Conservation (phyloP, 768 basidiomycete species). For the Coprinopsis cinerea region DNA sequence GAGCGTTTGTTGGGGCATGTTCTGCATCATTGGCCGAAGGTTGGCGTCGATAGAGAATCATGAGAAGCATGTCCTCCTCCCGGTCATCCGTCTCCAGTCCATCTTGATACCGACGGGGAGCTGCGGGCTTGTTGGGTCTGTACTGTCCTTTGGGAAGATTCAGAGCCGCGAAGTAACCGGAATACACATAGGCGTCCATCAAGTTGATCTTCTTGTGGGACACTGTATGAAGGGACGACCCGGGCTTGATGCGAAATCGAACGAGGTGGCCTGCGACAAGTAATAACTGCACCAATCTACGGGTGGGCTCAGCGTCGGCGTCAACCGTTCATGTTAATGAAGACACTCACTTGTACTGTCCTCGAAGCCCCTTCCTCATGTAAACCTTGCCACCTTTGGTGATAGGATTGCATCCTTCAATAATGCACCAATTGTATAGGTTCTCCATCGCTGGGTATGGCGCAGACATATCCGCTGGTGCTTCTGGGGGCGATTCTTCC, state of each 20-base stretch:
- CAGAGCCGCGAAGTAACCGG: slow-evolving; percentile 77
- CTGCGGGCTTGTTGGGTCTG: slow-evolving; percentile 40
- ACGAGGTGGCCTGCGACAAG: slow-evolving; percentile 73
- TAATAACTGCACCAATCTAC: slow-evolving; percentile 65
- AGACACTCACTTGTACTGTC: slow-evolving; percentile 68
- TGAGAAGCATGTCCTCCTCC: slow-evolving; percentile 84
- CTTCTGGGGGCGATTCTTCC: slow-evolving; percentile 41
- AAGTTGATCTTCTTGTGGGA: slow-evolving; percentile 53
- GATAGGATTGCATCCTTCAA: slow-evolving; percentile 75
- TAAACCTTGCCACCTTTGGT: slow-evolving; percentile 69
- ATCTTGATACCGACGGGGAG: slow-evolving; percentile 79
- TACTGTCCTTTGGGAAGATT: slow-evolving; percentile 62
- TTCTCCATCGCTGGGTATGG: slow-evolving; percentile 52
- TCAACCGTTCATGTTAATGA: not conserved
- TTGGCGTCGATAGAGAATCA: slow-evolving; percentile 62
- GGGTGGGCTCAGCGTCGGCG: slow-evolving; percentile 1
- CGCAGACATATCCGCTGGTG: slow-evolving; percentile 46
- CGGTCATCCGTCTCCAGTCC: slow-evolving; percentile 84
- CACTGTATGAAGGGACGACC: slow-evolving; percentile 50
- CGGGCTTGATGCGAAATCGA: slow-evolving; percentile 59
- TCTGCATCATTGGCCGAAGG: slow-evolving; percentile 22
- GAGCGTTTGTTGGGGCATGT: slow-evolving; percentile 22
- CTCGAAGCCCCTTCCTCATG: slow-evolving; percentile 61
- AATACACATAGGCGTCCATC: slow-evolving; percentile 74
- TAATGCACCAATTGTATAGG: slow-evolving; percentile 84